Base-by-base conservation (phyloP, 2,329 filamentous ascomycete species). In the Myriosclerotinia curreyana region DNA sequence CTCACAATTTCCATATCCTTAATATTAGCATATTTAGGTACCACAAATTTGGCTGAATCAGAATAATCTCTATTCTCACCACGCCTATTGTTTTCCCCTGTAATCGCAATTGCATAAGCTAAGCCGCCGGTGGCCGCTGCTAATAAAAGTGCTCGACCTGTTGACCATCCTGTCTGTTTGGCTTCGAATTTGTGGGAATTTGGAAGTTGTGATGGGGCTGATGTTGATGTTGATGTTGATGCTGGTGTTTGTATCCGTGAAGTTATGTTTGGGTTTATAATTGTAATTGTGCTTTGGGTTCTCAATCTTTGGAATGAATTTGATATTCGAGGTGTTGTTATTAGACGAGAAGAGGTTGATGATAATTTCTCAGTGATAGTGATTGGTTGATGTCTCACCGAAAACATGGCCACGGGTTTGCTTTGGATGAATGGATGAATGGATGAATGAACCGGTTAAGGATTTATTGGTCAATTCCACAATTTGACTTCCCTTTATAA, bases 1-100 rank as follows among this genome's bases (percentile, higher is more conserved):
- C 75, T 74, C 69, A 80, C 82, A 71, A 76, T 77, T 69, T 85
- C 79, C 78, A 85, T 80, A 60, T 83, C 78, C 9, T 74, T 69
- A 59, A 81, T 75, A 34, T 73, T 77, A 5, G 81, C 83, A 77
- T 84, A 86, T 34, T 62, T 70, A 1, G 72, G 72, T 40, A 67
- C 52, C 9, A 56, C 46, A 50, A 72, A 75, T 53, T 75, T 75
- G 14, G 60, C 58, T 15, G 69, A 62, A 56, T 67, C 68, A 12
- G 71, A 70, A 67, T 75, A 75, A n/a, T 72, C 71, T 60, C 64
- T 69, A 49, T 65, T 54, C 6, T 20, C 42, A 36, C 12, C 25
- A 15, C 52, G 17, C 60, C 31, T 62, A 7, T 49, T 49, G 40
- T 67, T 60, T n/a, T 62, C 64, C 56, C 64, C 64, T 40, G 54